Evolutionary conservation across 2,329 filamentous ascomycete genomes (phyloP).

Genomic region (Aureobasidium lini): DNA sequence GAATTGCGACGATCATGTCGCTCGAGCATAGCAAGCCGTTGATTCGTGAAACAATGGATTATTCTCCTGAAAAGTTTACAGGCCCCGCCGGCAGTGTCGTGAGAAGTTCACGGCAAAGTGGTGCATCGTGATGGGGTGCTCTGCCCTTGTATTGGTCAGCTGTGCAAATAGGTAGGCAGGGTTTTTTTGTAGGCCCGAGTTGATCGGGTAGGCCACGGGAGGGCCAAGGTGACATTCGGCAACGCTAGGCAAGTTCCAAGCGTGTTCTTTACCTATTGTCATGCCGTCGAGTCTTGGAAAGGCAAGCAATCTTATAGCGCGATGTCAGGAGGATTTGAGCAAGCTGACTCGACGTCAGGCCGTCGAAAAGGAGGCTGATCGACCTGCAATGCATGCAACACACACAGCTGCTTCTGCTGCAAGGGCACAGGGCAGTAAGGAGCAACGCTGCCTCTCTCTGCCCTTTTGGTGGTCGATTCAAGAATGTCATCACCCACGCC

Average conservation of each 20-base stretch:
- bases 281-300: neutral
- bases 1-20: slow-evolving; percentile 9
- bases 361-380: neutral
- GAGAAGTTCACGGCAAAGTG: neutral
- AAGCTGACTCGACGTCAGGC: neutral
- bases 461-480: neutral
- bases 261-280: neutral
- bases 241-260: neutral
- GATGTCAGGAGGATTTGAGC: neutral
- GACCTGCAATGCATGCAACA: neutral
- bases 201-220: slow-evolving; percentile 7
- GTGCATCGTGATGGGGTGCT: neutral
- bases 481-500: slow-evolving; percentile 6
- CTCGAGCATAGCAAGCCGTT: slow-evolving; percentile 1
- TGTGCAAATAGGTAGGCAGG: slow-evolving; percentile 5
- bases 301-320: neutral
- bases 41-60: slow-evolving; percentile 12
- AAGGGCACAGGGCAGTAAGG: neutral
- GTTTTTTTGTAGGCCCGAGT: slow-evolving; percentile 7
- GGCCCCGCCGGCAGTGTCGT: neutral
- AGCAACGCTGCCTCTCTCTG: neutral
- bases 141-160: slow-evolving; percentile 6
- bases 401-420: neutral
- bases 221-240: slow-evolving; percentile 8
- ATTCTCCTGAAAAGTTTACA: slow-evolving; percentile 9